These are phyloP conservation scores for Colletotrichum plurivorum DNA, from an alignment of 2,329 filamentous ascomycete species.

Conservation along the genomic window DNA sequence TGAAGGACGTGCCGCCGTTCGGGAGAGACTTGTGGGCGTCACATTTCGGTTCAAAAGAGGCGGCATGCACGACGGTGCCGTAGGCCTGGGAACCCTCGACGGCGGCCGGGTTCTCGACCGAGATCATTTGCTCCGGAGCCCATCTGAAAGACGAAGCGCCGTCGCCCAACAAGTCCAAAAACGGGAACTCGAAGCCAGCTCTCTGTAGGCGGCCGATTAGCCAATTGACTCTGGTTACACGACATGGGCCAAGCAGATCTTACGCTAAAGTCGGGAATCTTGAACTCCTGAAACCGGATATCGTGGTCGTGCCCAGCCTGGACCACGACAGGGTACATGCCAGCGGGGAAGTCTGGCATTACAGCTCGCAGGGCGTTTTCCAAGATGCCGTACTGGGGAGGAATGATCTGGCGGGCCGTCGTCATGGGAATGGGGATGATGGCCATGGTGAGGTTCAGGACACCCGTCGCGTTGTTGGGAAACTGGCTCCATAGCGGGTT, in stretches of 20 bases:
- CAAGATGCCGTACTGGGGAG: conserved; percentile 63
- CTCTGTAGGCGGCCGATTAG: conserved; percentile 52
- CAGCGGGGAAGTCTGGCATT: conserved; percentile 63
- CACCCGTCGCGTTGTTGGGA: conserved; percentile 64
- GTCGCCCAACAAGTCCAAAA: conserved; percentile 66
- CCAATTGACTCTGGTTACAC: background rate
- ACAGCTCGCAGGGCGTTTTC: conserved; percentile 62
- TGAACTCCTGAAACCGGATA: conserved; percentile 57
- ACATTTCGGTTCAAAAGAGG: conserved; percentile 61
- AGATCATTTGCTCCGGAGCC: conserved; percentile 62
- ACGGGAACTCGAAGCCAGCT: conserved; percentile 67
- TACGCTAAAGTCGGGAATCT: conserved; percentile 64
- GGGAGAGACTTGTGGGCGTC: conserved; percentile 60
- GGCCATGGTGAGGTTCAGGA: conserved; percentile 66
- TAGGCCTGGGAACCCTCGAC: conserved; percentile 61
- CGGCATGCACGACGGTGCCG: conserved; percentile 58
- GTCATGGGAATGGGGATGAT: conserved; percentile 65
- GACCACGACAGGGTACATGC: conserved; percentile 67
- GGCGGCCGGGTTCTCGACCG: conserved; percentile 56
- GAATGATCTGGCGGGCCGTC: conserved; percentile 62
- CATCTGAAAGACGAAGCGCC: conserved; percentile 66
- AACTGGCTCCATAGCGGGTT: conserved; percentile 65
- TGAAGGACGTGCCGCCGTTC: conserved; percentile 41
- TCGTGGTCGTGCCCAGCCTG: conserved; percentile 67
- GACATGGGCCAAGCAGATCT: conserved; percentile 45